Conservation (phyloP, 2,329 filamentous ascomycete genomes). For the Colletotrichum sp. region DNA sequence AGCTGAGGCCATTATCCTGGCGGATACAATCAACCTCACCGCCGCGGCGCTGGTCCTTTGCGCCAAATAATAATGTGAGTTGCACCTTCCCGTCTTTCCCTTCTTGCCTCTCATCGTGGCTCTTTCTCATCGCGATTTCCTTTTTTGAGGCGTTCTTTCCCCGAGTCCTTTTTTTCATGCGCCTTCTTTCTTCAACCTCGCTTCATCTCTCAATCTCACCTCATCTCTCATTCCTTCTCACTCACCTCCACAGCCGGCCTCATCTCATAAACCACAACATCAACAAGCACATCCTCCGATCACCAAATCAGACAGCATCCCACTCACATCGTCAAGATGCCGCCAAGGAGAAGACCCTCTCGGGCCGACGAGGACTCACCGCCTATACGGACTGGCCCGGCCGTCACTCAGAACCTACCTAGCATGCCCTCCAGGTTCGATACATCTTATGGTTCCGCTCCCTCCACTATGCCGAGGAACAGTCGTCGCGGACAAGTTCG, state of each 20-base stretch:
- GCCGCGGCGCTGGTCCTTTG: background rate
- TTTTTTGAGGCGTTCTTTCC: background rate
- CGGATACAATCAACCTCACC: background rate
- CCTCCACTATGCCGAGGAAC: constrained; percentile 21
- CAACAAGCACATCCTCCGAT: background rate
- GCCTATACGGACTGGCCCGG: constrained; percentile 12
- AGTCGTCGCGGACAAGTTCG: constrained; percentile 23
- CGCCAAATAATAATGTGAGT: constrained; percentile 19
- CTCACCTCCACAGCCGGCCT: background rate
- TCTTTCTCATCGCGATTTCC: background rate
- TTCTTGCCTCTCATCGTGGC: background rate
- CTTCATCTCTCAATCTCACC: background rate
- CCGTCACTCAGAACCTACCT: constrained; percentile 24
- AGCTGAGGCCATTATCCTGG: background rate
- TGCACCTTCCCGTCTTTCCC: background rate
- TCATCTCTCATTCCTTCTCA: background rate
- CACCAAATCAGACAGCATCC: background rate
- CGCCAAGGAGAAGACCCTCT: constrained; percentile 9
- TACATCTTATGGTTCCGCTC: constrained; percentile 27
- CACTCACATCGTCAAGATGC: constrained; percentile 6
- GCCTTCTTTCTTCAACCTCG: background rate
- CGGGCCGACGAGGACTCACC: background rate
- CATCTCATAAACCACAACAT: background rate
- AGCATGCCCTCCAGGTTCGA: constrained; percentile 23
- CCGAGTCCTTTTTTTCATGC: background rate